Conservation (phyloP, 164 flowering plant species). For the Paratinospora sagittata region DNA sequence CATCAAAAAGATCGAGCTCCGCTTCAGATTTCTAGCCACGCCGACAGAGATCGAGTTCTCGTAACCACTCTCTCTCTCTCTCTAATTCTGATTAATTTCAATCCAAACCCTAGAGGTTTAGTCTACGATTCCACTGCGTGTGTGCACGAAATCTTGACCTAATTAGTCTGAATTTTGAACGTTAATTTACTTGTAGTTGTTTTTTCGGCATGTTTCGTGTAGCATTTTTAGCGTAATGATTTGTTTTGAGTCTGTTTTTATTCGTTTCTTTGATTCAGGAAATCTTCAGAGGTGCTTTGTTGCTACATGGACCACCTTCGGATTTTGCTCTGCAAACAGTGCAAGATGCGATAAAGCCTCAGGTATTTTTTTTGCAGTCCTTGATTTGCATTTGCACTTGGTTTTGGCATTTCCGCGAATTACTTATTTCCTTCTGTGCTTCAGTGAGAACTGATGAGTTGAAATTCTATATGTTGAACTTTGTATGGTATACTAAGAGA, state of each 20-base stretch:
- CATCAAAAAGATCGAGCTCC: conserved; percentile 30
- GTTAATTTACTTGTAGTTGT: background rate
- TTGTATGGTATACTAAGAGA: background rate
- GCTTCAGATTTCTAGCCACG: conserved; percentile 30
- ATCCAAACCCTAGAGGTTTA: background rate
- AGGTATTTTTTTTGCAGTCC: conserved; percentile 34
- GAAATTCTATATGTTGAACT: background rate
- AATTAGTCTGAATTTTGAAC: background rate
- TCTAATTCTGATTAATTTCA: background rate
- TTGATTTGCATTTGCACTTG: background rate
- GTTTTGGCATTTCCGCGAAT: background rate
- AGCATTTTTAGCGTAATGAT: background rate
- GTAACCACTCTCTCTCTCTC: conserved; percentile 11
- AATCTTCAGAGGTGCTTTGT: conserved; percentile 55
- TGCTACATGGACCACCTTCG: conserved; percentile 51
- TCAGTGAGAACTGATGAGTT: background rate
- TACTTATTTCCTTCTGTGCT: background rate
- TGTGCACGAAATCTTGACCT: background rate
- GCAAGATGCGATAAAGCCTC: conserved; percentile 90
- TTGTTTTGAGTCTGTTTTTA: background rate
- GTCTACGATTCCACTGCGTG: background rate
- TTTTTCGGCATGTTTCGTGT: no score
- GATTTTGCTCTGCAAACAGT: conserved; percentile 80
- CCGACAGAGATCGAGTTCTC: conserved; percentile 32
- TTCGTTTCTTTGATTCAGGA: conserved; percentile 42